Evolutionary conservation across 805 yeast species (phyloP).

Genomic region (Kodamaea lidongshanica): DNA sequence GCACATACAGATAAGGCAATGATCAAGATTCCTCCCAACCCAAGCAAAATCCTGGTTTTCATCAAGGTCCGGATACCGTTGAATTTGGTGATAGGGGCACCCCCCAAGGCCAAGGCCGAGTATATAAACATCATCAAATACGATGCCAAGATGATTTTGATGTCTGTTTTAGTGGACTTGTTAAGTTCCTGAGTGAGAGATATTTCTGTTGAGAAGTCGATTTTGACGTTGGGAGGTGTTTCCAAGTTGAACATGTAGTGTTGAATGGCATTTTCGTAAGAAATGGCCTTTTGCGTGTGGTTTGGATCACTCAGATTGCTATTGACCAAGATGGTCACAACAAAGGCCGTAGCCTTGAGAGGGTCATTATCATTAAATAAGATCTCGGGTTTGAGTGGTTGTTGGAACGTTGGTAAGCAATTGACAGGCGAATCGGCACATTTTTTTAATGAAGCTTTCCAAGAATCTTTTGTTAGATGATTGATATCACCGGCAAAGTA

Average conservation of each 20-base stretch:
- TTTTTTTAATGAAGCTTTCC: slow-evolving; percentile 48
- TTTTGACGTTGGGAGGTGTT: slow-evolving; percentile 39
- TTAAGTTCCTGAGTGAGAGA: slow-evolving; percentile 82
- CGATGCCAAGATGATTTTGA: slow-evolving; percentile 61
- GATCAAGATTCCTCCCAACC: slow-evolving; percentile 76
- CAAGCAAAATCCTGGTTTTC: slow-evolving; percentile 65
- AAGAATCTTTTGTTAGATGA: slow-evolving; percentile 43
- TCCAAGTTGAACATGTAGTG: slow-evolving; percentile 45
- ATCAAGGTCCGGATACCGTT: slow-evolving; percentile 25
- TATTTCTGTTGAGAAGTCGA: slow-evolving; percentile 75
- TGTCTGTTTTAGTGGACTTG: slow-evolving; percentile 75
- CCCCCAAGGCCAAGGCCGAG: slow-evolving; percentile 75
- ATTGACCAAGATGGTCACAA: slow-evolving; percentile 64
- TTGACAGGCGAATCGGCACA: slow-evolving; percentile 82
- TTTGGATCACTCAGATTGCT: slow-evolving; percentile 41
- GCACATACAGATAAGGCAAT: slow-evolving; percentile 76
- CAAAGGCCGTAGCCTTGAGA: slow-evolving; percentile 62
- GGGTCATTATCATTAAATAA: slow-evolving; percentile 53
- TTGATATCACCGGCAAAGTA: slow-evolving; percentile 65
- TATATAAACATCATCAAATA: slow-evolving; percentile 83
- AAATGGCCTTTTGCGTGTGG: slow-evolving; percentile 33
- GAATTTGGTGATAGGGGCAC: slow-evolving; percentile 45
- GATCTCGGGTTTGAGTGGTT: slow-evolving; percentile 70
- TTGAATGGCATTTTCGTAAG: slow-evolving; percentile 74
- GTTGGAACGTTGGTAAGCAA: slow-evolving; percentile 86